phyloP scores from a whole-genome alignment of 73 alveolate genomes.

The Uronychia binucleata region DNA sequence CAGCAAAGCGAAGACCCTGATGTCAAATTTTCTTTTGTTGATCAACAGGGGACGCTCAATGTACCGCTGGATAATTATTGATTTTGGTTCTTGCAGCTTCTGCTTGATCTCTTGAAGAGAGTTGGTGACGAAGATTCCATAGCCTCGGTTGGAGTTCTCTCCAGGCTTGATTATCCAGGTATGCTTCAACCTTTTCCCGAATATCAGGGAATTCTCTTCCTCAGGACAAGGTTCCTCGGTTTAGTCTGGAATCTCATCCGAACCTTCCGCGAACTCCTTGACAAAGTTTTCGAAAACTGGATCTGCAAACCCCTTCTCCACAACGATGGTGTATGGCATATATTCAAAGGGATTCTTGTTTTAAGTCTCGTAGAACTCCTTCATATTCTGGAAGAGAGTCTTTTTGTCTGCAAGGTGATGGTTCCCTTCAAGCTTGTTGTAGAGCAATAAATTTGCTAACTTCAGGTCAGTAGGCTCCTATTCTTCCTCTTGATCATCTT shows the following conservation, averaged over 20 bases:
- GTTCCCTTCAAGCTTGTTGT: neutral
- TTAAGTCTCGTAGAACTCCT: neutral
- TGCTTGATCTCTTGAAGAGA: neutral
- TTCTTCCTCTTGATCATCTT: neutral
- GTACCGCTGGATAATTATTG: conserved; percentile 37
- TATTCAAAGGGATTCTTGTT: neutral
- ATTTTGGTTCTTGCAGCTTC: neutral
- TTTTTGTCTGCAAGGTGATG: neutral
- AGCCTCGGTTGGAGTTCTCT: neutral
- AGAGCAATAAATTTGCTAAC: neutral
- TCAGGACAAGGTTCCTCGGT: too few species aligned
- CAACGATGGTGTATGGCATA: neutral
- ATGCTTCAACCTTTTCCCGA: neutral
- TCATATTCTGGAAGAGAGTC: neutral
- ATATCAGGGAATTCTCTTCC: too few species aligned
- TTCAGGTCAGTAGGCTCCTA: neutral
- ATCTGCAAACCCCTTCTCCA: neutral
- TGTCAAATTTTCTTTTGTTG: conserved; percentile 60
- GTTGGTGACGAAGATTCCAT: neutral
- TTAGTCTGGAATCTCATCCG: too few species aligned
- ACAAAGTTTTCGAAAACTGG: neutral
- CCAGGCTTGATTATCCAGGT: neutral
- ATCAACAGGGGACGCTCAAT: conserved; percentile 50
- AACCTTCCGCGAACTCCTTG: too few species aligned
- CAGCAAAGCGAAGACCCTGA: conserved; percentile 41